These are phyloP conservation scores for Samsoniella hepiali DNA, from an alignment of 2,329 filamentous ascomycete genomes.

Conservation along the genomic window DNA sequence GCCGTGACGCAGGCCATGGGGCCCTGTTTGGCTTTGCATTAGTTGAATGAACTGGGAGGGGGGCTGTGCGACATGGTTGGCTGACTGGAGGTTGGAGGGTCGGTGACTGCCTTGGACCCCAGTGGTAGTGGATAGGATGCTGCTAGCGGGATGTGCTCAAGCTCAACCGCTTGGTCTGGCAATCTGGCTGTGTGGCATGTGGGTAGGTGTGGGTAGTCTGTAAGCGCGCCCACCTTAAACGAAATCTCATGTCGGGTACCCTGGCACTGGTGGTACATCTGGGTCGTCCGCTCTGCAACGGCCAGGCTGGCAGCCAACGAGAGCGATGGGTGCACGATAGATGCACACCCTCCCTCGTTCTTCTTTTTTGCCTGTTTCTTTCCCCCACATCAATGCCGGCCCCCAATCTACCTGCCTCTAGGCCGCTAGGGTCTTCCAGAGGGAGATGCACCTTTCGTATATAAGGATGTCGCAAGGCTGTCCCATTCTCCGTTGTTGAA, in stretches of 20 bases:
- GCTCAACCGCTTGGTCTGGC: background rate
- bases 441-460: slow-evolving; percentile 11
- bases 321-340: slow-evolving; percentile 3
- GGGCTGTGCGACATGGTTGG: background rate
- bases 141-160: too few relatives aligned
- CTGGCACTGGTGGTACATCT: slow-evolving; percentile 1
- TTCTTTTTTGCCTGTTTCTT: slow-evolving; percentile 2
- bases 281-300: slow-evolving; percentile 2
- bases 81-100: slow-evolving; percentile 4
- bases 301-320: background rate
- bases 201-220: background rate
- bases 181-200: background rate
- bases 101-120: slow-evolving; percentile 10
- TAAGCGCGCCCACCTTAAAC: slow-evolving; percentile 10
- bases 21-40: background rate
- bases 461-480: slow-evolving; percentile 14
- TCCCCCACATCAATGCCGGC: slow-evolving; percentile 15
- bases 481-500: slow-evolving; percentile 4
- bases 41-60: slow-evolving; percentile 11
- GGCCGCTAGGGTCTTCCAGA: slow-evolving; percentile 8
- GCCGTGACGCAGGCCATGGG: background rate
- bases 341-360: slow-evolving; percentile 1
- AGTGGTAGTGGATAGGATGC: background rate
- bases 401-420: slow-evolving; percentile 12
- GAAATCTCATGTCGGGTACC: slow-evolving; percentile 9